phyloP scores from a whole-genome alignment of 495 filamentous ascomycete genomes.

The Aspergillus asperescens region DNA sequence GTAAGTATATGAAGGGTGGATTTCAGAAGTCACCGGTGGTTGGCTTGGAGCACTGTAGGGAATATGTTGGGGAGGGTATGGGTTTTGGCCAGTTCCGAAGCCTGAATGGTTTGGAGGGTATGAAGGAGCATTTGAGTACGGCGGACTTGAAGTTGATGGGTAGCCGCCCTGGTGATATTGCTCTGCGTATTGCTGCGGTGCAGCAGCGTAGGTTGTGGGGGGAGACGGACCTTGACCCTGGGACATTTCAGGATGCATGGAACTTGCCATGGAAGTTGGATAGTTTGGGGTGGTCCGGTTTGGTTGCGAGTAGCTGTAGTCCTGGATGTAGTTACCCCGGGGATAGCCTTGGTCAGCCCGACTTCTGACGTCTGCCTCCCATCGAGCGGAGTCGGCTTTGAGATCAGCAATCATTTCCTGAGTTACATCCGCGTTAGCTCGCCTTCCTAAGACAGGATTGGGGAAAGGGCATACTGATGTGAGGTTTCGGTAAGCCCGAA shows the following conservation, averaged over 20 bases:
- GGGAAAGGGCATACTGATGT: slow-evolving; percentile 56
- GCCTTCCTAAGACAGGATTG: neutral
- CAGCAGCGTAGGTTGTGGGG: slow-evolving; percentile 36
- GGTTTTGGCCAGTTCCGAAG: slow-evolving; percentile 33
- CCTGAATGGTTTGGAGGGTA: slow-evolving; percentile 39
- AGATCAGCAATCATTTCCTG: slow-evolving; percentile 88
- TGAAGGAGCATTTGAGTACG: slow-evolving; percentile 30
- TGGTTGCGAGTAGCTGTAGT: slow-evolving; percentile 38
- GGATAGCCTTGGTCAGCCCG: slow-evolving; percentile 44
- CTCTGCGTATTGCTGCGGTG: slow-evolving; percentile 35
- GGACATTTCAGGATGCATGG: slow-evolving; percentile 35
- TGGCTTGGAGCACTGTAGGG: slow-evolving; percentile 36
- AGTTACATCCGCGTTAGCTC: slow-evolving; percentile 23
- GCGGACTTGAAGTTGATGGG: slow-evolving; percentile 34
- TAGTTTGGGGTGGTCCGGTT: slow-evolving; percentile 35
- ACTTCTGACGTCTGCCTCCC: slow-evolving; percentile 64
- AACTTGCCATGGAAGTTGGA: slow-evolving; percentile 25
- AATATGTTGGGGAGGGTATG: slow-evolving; percentile 34
- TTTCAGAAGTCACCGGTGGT: slow-evolving; percentile 37
- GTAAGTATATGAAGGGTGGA: slow-evolving; percentile 43
- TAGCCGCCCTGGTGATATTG: slow-evolving; percentile 35
- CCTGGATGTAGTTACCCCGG: slow-evolving; percentile 44
- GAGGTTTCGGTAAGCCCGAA: slow-evolving; percentile 81
- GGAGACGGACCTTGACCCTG: slow-evolving; percentile 38
- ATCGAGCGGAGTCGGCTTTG: slow-evolving; percentile 73